These are phyloP conservation scores for Alternaria brassicicola DNA, from an alignment of 2,329 filamentous ascomycete species.

Conservation along the genomic window DNA sequence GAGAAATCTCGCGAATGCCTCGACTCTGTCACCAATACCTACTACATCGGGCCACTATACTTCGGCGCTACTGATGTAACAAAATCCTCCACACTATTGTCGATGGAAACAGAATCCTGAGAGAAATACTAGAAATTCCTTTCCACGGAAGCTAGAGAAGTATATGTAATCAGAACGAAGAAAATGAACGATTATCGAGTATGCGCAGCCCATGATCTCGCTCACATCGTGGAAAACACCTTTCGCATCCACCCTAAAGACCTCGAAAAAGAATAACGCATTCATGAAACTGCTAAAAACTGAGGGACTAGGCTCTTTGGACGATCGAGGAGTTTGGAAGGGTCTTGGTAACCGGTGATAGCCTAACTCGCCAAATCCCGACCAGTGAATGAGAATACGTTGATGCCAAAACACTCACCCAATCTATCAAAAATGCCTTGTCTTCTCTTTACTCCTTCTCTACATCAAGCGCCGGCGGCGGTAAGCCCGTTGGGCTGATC, in stretches of 20 bases:
- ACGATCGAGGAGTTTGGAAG: neutral
- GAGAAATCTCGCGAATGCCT: too few species aligned
- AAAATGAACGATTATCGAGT: neutral
- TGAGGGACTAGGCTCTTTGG: too few species aligned
- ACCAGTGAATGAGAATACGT: neutral
- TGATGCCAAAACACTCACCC: neutral
- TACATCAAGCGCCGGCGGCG: conserved; percentile 17
- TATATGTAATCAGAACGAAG: too few species aligned
- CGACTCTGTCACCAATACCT: too few species aligned
- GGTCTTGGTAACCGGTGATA: neutral
- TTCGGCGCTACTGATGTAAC: too few species aligned
- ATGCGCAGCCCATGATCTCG: neutral
- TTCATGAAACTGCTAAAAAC: neutral
- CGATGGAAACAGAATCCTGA: too few species aligned
- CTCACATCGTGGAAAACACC: neutral
- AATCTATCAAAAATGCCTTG: neutral
- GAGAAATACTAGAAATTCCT: too few species aligned
- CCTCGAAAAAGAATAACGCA: neutral
- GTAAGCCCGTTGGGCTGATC: conserved; percentile 11
- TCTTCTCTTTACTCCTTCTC: conserved; percentile 1
- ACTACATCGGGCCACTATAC: too few species aligned
- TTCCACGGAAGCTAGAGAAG: too few species aligned
- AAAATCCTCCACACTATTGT: too few species aligned
- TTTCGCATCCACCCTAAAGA: neutral
- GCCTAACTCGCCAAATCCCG: neutral